A percentile compares a stretch with the other conserved stretches of the same genome.
phyloP scores from a whole-genome alignment of 176 grass and related monocot genomes.

The Triticum monococcum region DNA sequence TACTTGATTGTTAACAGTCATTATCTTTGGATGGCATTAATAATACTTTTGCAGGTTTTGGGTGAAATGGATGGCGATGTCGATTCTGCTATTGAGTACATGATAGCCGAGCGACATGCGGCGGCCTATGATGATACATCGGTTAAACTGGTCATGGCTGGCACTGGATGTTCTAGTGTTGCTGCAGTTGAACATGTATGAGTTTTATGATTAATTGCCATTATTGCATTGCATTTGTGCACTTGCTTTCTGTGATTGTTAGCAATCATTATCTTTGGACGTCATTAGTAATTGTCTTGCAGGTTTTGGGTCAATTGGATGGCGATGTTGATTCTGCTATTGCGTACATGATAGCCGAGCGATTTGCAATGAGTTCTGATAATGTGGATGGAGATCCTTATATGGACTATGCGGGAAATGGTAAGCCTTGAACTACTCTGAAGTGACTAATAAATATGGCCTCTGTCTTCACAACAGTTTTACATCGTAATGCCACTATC shows the following conservation, averaged over 20 bases:
- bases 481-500: not conserved
- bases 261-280: not conserved
- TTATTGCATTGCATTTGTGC: constrained; percentile 11
- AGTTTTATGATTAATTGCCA: constrained; percentile 22
- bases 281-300: constrained; percentile 1
- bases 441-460: not conserved
- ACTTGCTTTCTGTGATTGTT: constrained; percentile 2
- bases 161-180: constrained; percentile 61
- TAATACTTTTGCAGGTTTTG: constrained; percentile 49
- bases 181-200: constrained; percentile 61
- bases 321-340: constrained; percentile 84
- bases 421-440: constrained; percentile 17
- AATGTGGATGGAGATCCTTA: constrained; percentile 23
- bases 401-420: constrained; percentile 34
- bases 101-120: constrained; percentile 47
- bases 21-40: not conserved
- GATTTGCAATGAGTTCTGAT: constrained; percentile 31
- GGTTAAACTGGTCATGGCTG: constrained; percentile 70
- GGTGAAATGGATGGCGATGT: constrained; percentile 77
- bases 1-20: not conserved
- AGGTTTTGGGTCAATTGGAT: constrained; percentile 79
- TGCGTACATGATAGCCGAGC: constrained; percentile 68
- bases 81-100: constrained; percentile 83
- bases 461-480: not conserved
- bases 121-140: constrained; percentile 35